A percentile compares a stretch with the other conserved stretches of the same genome.
Conservation (phyloP, 2,329 filamentous ascomycete genomes). For the Ceratocystiopsis sp. region DNA sequence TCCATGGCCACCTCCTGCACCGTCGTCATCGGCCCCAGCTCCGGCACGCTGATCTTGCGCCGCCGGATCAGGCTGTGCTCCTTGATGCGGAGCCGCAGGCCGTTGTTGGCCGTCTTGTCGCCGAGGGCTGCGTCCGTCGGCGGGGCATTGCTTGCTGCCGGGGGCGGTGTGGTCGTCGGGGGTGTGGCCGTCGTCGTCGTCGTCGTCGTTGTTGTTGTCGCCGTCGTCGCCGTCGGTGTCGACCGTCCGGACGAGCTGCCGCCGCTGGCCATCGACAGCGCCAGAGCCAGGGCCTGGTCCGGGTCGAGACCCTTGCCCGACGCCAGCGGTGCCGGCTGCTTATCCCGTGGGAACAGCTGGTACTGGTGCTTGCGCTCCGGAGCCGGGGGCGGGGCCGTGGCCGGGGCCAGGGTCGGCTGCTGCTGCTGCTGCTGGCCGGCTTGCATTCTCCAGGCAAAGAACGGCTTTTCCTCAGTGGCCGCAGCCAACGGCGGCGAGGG, state of each 20-base stretch:
- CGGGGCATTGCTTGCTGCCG: background rate
- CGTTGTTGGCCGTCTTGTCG: constrained; percentile 3
- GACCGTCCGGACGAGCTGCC: too few species aligned
- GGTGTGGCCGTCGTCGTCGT: background rate
- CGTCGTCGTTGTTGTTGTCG: background rate
- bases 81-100: constrained; percentile 35
- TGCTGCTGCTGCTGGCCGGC: too few species aligned
- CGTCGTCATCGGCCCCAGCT: constrained; percentile 50
- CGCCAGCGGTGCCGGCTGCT: constrained; percentile 22
- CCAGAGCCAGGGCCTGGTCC: constrained; percentile 29
- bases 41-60: constrained; percentile 46
- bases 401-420: too few species aligned
- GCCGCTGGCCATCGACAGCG: constrained; percentile 21
- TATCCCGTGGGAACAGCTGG: constrained; percentile 41
- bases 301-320: constrained; percentile 28
- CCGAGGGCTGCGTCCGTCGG: background rate
- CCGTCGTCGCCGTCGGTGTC: background rate
- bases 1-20: constrained; percentile 53
- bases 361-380: constrained; percentile 30
- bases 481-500: background rate
- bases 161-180: too few species aligned
- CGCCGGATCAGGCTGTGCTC: constrained; percentile 39
- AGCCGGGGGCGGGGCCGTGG: constrained; percentile 13
- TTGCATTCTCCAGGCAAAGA: constrained; percentile 41
- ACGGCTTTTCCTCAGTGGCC: constrained; percentile 24